Conservation (phyloP, 768 basidiomycete species). For the Panellus pusillus region DNA sequence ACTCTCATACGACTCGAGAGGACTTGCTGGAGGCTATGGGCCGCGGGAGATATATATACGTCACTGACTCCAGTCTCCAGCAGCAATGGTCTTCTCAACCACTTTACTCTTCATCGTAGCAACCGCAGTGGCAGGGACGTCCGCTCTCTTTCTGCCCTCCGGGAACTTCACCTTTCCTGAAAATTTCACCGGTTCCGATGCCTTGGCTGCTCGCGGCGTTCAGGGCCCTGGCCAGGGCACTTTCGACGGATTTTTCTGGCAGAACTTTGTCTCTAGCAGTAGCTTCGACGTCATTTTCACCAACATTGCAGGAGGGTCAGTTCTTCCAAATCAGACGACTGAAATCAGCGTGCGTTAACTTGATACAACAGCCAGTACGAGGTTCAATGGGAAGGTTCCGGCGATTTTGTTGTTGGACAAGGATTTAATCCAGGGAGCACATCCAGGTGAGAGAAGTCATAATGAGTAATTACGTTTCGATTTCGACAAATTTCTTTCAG, state of each 20-base stretch:
- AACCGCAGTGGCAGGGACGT: not conserved
- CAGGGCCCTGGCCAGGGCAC: conserved; percentile 12
- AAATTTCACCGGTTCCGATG: not conserved
- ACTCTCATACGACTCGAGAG: conserved; percentile 1
- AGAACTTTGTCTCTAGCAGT: conserved; percentile 4
- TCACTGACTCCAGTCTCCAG: not conserved
- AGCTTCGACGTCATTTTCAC: conserved; percentile 7
- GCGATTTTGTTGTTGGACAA: conserved; percentile 20
- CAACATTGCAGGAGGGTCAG: conserved; percentile 16
- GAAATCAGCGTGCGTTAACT: no score
- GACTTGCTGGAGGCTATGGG: not conserved
- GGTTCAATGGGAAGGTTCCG: conserved; percentile 14
- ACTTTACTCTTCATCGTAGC: conserved; percentile 11
- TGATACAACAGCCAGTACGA: not conserved
- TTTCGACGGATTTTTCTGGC: conserved; percentile 17
- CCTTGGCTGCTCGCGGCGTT: conserved; percentile 12
- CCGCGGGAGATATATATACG: not conserved
- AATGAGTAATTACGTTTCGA: not conserved
- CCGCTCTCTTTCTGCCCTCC: conserved; percentile 6
- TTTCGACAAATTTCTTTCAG: not conserved
- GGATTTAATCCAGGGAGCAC: conserved; percentile 15
- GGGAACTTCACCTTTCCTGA: not conserved
- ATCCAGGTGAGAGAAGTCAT: conserved; percentile 2
- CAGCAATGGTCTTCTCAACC: conserved; percentile 9
- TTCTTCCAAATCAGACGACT: no score